phyloP scores from a whole-genome alignment of 2,329 filamentous ascomycete species.

The Aspergillus piperis region DNA sequence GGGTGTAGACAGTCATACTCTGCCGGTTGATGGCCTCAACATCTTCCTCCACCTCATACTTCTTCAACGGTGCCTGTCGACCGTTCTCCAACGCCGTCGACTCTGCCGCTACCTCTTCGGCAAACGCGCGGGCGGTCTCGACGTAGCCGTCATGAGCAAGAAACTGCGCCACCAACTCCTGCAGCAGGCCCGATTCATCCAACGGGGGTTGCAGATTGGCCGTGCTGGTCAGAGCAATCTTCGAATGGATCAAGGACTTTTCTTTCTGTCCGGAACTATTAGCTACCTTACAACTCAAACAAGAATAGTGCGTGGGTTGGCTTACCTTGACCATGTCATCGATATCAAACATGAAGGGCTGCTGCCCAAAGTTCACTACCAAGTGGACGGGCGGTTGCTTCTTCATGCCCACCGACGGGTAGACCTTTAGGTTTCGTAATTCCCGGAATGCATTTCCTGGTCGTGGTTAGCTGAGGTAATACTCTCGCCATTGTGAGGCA shows the following conservation, averaged over 20 bases:
- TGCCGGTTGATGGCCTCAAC: constrained; percentile 84
- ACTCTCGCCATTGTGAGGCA: background rate
- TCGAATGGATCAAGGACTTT: constrained; percentile 57
- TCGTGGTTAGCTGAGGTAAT: background rate
- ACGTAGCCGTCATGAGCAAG: constrained; percentile 94
- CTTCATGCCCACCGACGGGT: constrained; percentile 66
- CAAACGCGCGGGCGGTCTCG: constrained; percentile 86
- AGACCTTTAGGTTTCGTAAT: constrained; percentile 46
- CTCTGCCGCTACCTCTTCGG: constrained; percentile 74
- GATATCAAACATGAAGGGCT: constrained; percentile 87
- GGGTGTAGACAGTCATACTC: constrained; percentile 56
- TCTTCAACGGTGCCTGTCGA: constrained; percentile 53
- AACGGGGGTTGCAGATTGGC: constrained; percentile 63
- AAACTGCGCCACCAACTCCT: constrained; percentile 83
- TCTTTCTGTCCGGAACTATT: constrained; percentile 54
- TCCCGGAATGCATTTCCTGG: constrained; percentile 60
- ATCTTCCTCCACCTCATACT: constrained; percentile 73
- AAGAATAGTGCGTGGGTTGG: constrained; percentile 12
- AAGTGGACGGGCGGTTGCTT: constrained; percentile 60
- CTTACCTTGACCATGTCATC: constrained; percentile 77
- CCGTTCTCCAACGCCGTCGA: constrained; percentile 68
- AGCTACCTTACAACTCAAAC: background rate
- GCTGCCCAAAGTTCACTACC: constrained; percentile 64
- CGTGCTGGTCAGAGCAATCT: constrained; percentile 64
- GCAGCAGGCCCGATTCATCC: constrained; percentile 75